phyloP scores from a whole-genome alignment of 108 stramenopile species.

The Cyclotella choctawhatcheeana region DNA sequence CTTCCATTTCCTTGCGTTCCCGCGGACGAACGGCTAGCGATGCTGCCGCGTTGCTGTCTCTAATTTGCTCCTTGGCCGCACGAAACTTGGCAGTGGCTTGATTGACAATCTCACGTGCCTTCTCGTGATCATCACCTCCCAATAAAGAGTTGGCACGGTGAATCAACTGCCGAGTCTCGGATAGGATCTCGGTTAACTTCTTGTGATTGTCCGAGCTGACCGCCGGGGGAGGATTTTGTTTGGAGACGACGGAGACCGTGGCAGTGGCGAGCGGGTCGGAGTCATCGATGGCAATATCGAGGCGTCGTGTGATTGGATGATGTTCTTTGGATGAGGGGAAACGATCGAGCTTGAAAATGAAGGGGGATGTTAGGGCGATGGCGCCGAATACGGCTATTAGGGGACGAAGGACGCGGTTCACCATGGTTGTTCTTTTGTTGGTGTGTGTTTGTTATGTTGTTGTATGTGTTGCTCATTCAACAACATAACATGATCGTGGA shows the following conservation, averaged over 20 bases:
- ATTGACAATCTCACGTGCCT: slow-evolving; percentile 24
- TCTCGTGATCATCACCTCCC: not conserved
- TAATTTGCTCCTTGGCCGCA: slow-evolving; percentile 28
- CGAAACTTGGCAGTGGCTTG: slow-evolving; percentile 27
- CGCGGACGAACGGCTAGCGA: not conserved
- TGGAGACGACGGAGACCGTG: slow-evolving; percentile 1
- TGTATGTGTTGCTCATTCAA: no score
- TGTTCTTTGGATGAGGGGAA: not conserved
- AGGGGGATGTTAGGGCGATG: no score
- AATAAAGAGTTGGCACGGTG: slow-evolving; percentile 22
- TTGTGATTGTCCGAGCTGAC: slow-evolving; percentile 21
- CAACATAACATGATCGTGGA: no score
- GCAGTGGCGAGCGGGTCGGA: slow-evolving; percentile 27
- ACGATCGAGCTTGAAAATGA: slow-evolving; percentile 9
- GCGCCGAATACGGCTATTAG: no score
- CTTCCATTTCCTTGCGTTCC: not conserved
- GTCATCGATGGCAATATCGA: slow-evolving; percentile 15
- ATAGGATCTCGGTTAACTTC: slow-evolving; percentile 19
- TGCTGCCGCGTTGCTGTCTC: not conserved
- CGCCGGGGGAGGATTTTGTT: slow-evolving; percentile 1
- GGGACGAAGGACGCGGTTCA: no score
- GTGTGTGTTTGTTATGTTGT: no score
- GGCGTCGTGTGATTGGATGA: slow-evolving; percentile 5
- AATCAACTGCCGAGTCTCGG: slow-evolving; percentile 17
- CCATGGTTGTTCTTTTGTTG: no score